These are phyloP conservation scores for Yamadazyma nakazawae DNA, from an alignment of 805 yeast species.

Conservation along the genomic window DNA sequence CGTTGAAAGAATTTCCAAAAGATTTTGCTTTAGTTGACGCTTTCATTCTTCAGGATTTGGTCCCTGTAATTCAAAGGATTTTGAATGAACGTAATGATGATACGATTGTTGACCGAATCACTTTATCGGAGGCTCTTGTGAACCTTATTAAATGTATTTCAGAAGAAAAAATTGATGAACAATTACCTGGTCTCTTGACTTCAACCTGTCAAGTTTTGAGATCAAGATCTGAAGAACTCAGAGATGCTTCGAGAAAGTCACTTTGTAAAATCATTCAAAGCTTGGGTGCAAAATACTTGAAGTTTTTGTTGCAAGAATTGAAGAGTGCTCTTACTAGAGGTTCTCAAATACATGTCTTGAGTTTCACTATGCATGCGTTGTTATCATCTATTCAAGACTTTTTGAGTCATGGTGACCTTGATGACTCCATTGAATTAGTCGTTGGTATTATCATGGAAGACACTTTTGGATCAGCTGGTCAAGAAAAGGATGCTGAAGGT, in stretches of 20 bases:
- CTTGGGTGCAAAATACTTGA: constrained; percentile 71
- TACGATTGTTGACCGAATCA: constrained; percentile 71
- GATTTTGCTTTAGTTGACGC: constrained; percentile 23
- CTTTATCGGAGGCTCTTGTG: constrained; percentile 77
- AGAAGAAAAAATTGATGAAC: constrained; percentile 48
- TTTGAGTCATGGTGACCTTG: constrained; percentile 69
- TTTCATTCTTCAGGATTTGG: constrained; percentile 52
- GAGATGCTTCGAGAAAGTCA: constrained; percentile 81
- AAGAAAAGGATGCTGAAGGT: constrained; percentile 93
- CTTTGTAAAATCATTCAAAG: constrained; percentile 60
- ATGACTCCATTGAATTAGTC: constrained; percentile 57
- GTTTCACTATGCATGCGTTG: constrained; percentile 79
- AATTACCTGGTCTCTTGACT: constrained; percentile 80
- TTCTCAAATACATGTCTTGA: constrained; percentile 88
- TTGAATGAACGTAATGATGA: constrained; percentile 70
- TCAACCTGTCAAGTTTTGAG: constrained; percentile 86
- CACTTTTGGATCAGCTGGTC: constrained; percentile 85
- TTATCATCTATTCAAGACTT: constrained; percentile 49
- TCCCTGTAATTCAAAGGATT: constrained; percentile 59
- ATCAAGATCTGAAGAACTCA: constrained; percentile 77
- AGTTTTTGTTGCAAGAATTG: constrained; percentile 74
- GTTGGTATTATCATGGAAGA: constrained; percentile 86
- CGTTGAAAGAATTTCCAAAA: constrained; percentile 26
- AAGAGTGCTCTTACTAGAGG: constrained; percentile 80
- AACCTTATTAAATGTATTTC: constrained; percentile 63